Evolutionary conservation across 495 filamentous ascomycete genomes (phyloP).

Genomic region (Lichina pygmaea): DNA sequence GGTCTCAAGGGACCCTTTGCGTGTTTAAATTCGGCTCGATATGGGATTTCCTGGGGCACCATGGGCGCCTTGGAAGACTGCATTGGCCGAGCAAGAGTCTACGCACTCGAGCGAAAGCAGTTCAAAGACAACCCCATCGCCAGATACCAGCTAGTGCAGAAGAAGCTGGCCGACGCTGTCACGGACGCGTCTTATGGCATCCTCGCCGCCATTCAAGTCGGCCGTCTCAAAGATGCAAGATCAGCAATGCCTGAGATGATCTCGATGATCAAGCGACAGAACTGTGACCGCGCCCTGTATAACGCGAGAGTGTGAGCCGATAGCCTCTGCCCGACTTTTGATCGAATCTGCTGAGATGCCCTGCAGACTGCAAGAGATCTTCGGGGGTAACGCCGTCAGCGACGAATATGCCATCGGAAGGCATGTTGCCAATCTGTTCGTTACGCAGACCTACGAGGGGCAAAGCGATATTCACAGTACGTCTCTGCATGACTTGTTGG

Average conservation of each 20-base stretch:
- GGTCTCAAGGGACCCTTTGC: constrained; percentile 75
- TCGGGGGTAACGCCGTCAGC: constrained; percentile 88
- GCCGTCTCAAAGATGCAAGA: constrained; percentile 75
- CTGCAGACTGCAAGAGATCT: constrained; percentile 62
- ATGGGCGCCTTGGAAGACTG: constrained; percentile 91
- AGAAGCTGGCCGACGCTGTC: constrained; percentile 78
- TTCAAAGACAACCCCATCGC: constrained; percentile 91
- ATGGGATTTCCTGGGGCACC: constrained; percentile 78
- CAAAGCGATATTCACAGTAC: constrained; percentile 89
- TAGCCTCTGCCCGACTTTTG: no score
- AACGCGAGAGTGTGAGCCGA: constrained; percentile 30
- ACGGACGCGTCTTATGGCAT: constrained; percentile 82
- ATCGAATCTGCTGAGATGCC: no score
- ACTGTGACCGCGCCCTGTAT: constrained; percentile 71
- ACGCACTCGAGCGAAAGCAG: constrained; percentile 76
- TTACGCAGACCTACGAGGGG: constrained; percentile 93
- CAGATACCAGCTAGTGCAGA: constrained; percentile 95
- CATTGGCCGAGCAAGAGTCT: constrained; percentile 50
- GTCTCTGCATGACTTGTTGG: constrained; percentile 11
- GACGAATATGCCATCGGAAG: constrained; percentile 89
- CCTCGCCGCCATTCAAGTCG: constrained; percentile 67
- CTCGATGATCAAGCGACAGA: constrained; percentile 93
- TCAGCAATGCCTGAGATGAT: constrained; percentile 88
- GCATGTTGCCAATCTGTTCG: constrained; percentile 89
- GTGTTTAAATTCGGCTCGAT: constrained; percentile 77